Conservation (phyloP, 257 asterid genomes). For the Cruciata laevipes region DNA sequence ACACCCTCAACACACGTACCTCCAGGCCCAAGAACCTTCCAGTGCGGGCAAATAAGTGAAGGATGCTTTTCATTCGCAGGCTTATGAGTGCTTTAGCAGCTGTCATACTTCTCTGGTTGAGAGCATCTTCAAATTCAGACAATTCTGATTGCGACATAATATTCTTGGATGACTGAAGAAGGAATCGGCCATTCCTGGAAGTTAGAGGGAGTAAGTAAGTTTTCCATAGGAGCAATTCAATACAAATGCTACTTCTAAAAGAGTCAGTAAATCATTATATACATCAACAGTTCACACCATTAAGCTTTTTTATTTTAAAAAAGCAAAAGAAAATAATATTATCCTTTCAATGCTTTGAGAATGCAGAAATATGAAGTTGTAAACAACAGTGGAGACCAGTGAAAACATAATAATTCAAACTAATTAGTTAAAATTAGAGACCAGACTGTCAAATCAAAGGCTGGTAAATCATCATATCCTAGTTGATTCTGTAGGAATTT, state of each 20-base stretch:
- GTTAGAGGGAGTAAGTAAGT: slow-evolving; percentile 20
- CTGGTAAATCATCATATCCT: not conserved
- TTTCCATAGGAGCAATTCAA: slow-evolving; percentile 4
- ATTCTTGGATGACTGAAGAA: slow-evolving; percentile 77
- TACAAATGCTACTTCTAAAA: not conserved
- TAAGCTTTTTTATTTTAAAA: not conserved
- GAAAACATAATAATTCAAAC: not conserved
- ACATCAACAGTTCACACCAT: not conserved
- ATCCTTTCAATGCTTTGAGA: not conserved
- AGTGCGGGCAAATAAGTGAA: slow-evolving; percentile 84
- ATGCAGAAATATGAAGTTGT: not conserved
- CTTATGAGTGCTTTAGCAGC: slow-evolving; percentile 70
- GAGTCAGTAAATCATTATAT: not conserved
- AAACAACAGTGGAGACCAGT: not conserved
- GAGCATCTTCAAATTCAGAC: slow-evolving; percentile 82
- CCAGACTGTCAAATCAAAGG: not conserved
- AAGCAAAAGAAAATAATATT: not conserved
- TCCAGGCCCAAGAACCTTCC: slow-evolving; percentile 94
- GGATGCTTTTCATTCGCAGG: slow-evolving; percentile 74
- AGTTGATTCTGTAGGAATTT: not conserved
- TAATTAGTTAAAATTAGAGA: not conserved
- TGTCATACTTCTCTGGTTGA: slow-evolving; percentile 79
- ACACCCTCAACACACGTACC: slow-evolving; percentile 35
- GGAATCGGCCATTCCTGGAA: slow-evolving; percentile 87
- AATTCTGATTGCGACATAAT: slow-evolving; percentile 55